Evolutionary conservation across 306 rosid species (phyloP), one percentile per base, ranked within the genome.

Genomic region (Prunus kanzakura): DNA sequence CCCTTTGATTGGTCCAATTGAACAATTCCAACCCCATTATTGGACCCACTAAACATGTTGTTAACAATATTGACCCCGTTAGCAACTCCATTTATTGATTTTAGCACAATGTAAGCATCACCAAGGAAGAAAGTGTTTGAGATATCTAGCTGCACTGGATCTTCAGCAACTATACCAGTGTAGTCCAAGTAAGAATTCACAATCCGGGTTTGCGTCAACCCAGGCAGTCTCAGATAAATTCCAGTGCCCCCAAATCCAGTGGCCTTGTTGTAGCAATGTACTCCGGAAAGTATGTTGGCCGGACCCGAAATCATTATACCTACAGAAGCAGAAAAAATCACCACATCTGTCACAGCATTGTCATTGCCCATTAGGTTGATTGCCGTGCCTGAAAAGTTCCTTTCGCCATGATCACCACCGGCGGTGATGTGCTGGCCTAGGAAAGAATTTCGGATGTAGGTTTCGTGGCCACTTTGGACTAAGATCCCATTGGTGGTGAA

Each of bases 261-360:
- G 78, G 99, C 99, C 79, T 95, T 95, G 32, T 95, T 95, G 84
- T 95, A 95, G 79, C 97, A 95, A 83, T 95, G 99, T 0, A 95
- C 93, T 0, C 96, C 97, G 1, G 93, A 74, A 60, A 95, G 72
- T 1, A 79, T 70, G 35, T 95, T 95, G 32, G 97, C 99, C 29
- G 91, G 89, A 19, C 97, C 97, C 0, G 89, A 56, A n/a, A 95
- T 76, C 81, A 89, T 67, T 13, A 95, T 68, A 19, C 97, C 99
- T 2, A 72, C 63, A 1, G 86, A 73, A 6, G 99, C 97, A 0
- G 99, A 95, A 82, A 89, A 92, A 20, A 95, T 85, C 4, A 90
- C 97, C 11, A 95, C 99, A 65, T 95, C 99, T 0, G 97, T 92
- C 49, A 95, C 82, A 5, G 87, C 89, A 32, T 95, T 95, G 80